Conservation (phyloP, 768 basidiomycete genomes). For the Pholiota microspora region DNA sequence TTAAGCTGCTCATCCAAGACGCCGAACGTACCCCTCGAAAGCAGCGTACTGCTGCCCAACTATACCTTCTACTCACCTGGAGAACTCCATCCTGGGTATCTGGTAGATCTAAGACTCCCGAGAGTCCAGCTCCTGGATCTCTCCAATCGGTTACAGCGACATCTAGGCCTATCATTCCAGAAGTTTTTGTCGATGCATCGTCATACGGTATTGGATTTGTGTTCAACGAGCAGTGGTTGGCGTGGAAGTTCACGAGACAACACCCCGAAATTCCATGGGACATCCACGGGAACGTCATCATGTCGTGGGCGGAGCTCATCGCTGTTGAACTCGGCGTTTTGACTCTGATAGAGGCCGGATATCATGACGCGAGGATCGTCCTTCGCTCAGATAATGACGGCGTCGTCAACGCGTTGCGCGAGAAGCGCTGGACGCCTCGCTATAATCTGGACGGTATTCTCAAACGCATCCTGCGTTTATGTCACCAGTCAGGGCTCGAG, state of each 20-base stretch:
- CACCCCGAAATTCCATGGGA: slow-evolving; percentile 21
- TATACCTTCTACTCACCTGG: slow-evolving; percentile 4
- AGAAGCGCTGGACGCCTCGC: slow-evolving; percentile 18
- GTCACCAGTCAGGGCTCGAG: slow-evolving; percentile 18
- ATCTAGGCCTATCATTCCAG: background rate
- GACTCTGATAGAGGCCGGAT: slow-evolving; percentile 20
- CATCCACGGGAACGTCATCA: slow-evolving; percentile 27
- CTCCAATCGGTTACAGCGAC: background rate
- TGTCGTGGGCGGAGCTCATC: slow-evolving; percentile 41
- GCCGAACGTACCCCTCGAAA: slow-evolving; percentile 5
- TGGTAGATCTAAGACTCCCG: no score
- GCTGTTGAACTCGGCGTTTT: slow-evolving; percentile 35
- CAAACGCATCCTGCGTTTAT: slow-evolving; percentile 22
- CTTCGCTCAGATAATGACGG: slow-evolving; percentile 42
- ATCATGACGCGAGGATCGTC: slow-evolving; percentile 16
- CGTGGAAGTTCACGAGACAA: slow-evolving; percentile 27
- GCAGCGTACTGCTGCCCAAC: slow-evolving; percentile 4
- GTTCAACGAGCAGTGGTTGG: slow-evolving; percentile 28
- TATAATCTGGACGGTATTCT: slow-evolving; percentile 28
- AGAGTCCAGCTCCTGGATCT: no score
- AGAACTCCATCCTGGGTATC: background rate
- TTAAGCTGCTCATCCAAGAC: slow-evolving; percentile 3
- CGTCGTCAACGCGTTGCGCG: slow-evolving; percentile 32
- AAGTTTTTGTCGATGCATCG: slow-evolving; percentile 21
- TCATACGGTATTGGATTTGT: slow-evolving; percentile 31